Conservation (phyloP, 306 rosid species). For the Datisca glomerata region DNA sequence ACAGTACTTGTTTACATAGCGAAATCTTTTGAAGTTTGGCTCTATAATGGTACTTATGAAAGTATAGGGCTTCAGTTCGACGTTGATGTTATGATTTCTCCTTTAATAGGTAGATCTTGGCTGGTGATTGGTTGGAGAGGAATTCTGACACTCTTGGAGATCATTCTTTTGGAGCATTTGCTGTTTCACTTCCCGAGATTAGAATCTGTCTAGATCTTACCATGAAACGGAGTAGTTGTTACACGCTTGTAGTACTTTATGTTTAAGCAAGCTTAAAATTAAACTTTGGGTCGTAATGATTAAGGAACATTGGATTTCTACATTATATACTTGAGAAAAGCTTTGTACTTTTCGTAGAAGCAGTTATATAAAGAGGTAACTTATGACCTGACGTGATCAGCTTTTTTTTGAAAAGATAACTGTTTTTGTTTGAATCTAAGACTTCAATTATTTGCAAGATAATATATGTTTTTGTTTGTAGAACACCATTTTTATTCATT, state of each 20-base stretch:
- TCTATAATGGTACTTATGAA: constrained; percentile 14
- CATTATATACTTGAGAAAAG: no score
- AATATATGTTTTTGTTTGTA: no score
- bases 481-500: no score
- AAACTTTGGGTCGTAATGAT: not conserved
- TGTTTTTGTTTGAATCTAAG: no score
- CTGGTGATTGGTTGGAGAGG: constrained; percentile 28
- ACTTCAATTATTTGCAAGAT: no score
- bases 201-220: constrained; percentile 11
- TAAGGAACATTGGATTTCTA: not conserved
- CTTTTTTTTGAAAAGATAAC: no score
- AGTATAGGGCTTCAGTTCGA: constrained; percentile 13
- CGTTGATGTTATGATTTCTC: constrained; percentile 21
- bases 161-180: constrained; percentile 18
- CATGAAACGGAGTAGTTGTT: constrained; percentile 13
- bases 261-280: constrained; percentile 3
- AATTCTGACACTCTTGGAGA: constrained; percentile 13
- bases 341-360: no score
- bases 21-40: constrained; percentile 11
- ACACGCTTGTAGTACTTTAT: constrained; percentile 15
- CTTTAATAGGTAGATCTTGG: constrained; percentile 30
- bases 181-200: constrained; percentile 17
- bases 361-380: no score
- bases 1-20: constrained; percentile 6
- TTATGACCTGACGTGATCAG: no score